These are phyloP conservation scores for Ilex aquifolium DNA, from an alignment of 257 asterid species.

Conservation along the genomic window DNA sequence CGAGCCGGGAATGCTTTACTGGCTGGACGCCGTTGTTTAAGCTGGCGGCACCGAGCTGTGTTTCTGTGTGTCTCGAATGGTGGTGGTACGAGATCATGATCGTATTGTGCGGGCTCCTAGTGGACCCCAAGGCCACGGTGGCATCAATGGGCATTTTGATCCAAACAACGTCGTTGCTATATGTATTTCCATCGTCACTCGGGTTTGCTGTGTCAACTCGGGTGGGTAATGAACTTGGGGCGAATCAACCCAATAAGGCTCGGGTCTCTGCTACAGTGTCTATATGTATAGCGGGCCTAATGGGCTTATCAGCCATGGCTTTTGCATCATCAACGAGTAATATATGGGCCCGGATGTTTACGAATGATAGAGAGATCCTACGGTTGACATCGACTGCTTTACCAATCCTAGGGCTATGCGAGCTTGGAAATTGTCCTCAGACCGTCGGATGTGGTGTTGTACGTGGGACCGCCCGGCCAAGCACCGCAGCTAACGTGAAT, in stretches of 20 bases:
- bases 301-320: not conserved
- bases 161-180: not conserved
- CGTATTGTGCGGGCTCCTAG: not conserved
- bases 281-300: not conserved
- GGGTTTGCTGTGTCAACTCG: not conserved
- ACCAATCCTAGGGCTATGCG: not conserved
- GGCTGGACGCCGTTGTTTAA: not conserved
- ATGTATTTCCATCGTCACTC: not conserved
- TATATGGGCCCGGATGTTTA: not conserved
- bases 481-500: not conserved
- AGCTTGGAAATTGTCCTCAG: not conserved
- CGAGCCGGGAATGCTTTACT: slow-evolving; percentile 13
- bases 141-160: not conserved
- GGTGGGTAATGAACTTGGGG: not conserved
- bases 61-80: not conserved
- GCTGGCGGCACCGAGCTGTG: not conserved
- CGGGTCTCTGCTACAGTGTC: not conserved
- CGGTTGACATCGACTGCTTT: not conserved
- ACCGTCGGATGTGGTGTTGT: not conserved
- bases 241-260: not conserved
- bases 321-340: not conserved
- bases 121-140: not conserved
- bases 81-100: not conserved
- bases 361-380: not conserved
- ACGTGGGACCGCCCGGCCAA: not conserved